phyloP scores from a whole-genome alignment of 2,329 filamentous ascomycete species.

The Diaporthe australafricana region DNA sequence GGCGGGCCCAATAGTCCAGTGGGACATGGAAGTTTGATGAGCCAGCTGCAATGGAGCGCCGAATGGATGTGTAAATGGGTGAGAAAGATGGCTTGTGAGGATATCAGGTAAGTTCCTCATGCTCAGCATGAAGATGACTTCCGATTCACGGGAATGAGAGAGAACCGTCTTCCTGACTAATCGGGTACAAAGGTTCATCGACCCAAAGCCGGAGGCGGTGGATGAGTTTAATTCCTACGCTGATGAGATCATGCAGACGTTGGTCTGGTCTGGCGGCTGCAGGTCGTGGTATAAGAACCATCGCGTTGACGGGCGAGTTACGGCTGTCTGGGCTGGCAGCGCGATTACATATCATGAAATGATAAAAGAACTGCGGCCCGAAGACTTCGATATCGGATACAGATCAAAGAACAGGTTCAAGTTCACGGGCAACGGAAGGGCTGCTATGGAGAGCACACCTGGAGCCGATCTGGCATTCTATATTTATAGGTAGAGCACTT shows the following conservation, averaged over 20 bases:
- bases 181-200: neutral
- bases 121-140: no score
- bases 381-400: constrained; percentile 34
- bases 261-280: constrained; percentile 32
- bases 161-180: neutral
- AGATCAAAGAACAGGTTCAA: constrained; percentile 29
- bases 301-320: constrained; percentile 33
- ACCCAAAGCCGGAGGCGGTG: constrained; percentile 31
- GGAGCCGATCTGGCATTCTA: constrained; percentile 31
- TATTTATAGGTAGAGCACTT: constrained; percentile 21
- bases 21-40: constrained; percentile 23
- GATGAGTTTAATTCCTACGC: constrained; percentile 27
- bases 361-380: constrained; percentile 21
- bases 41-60: constrained; percentile 26
- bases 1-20: constrained; percentile 25
- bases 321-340: constrained; percentile 33
- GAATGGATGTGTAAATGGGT: constrained; percentile 28
- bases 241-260: constrained; percentile 33
- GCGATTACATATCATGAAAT: constrained; percentile 26
- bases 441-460: constrained; percentile 12
- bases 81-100: constrained; percentile 31
- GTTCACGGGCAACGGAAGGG: constrained; percentile 33
- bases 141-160: neutral
- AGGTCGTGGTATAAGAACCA: constrained; percentile 33
- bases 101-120: constrained; percentile 23